Base-by-base conservation (phyloP, 106 monocot species). In the Narthecium ossifragum region DNA sequence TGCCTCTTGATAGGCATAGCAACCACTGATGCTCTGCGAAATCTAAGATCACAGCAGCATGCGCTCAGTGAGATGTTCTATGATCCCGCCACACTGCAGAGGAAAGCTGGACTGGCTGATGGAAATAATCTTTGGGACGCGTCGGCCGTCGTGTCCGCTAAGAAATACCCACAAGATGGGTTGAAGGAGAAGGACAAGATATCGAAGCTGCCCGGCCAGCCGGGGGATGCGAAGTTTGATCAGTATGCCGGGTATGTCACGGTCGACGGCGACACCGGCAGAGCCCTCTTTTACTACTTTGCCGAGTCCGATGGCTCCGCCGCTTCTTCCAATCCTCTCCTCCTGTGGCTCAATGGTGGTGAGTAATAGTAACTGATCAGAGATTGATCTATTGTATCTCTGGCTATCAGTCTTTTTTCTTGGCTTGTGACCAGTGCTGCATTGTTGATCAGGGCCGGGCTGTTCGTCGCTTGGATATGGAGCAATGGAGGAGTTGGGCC, bases 391-490 rank as follows among this genome's bases (percentile, higher is more conserved):
- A 34, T 21, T 10, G 6, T 46, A 17, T 8, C 6, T 10, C 3
- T 8, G 6, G 11, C 36, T 10, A 36, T 10, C 9, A 3, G 15
- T 0, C 23, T 49, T 24, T 49, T 22, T 23, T 49, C 3, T 49
- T 3, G 18, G 21, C 8, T 9, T 4, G 8, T 38, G 14, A 37
- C 2, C 38, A 1, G 6, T 8, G 36, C 10, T 38, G 38, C n/a
- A n/a, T n/a, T n/a, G n/a, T n/a, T n/a, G n/a, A n/a, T n/a, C 15
- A 70, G 70, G 60, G 4, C 70, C 61, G 17, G 70, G 70, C 3
- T 70, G 70, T n/a, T 70, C 70, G 21, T 61, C 60, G 0, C 25
- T 70, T 7, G 70, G 61, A 7, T 31, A 18, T 61, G 70, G 70
- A 40, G 70, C 70, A 1, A 43, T 70, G 51, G 13, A 12, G 12